These are phyloP conservation scores for Fusarium virguliforme DNA, from an alignment of 2,329 filamentous ascomycete species.

Conservation along the genomic window DNA sequence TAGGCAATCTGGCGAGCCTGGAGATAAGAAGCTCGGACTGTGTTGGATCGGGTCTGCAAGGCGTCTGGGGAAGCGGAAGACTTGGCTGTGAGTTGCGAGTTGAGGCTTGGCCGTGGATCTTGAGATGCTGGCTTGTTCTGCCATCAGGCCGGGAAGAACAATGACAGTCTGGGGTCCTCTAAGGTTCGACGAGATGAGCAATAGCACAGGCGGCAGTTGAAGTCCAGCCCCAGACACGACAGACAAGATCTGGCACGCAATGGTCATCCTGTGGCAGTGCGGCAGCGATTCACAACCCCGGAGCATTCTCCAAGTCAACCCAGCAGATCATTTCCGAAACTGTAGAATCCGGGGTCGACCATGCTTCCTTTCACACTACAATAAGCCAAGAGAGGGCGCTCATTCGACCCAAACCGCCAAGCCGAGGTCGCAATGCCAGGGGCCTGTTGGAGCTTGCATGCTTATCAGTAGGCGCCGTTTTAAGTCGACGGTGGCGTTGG, in stretches of 20 bases:
- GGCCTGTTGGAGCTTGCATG: constrained; percentile 42
- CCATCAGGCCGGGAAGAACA: background rate
- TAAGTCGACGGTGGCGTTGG: constrained; percentile 43
- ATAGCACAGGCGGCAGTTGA: background rate
- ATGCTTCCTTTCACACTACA: constrained; percentile 8
- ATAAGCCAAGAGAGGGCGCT: constrained; percentile 40
- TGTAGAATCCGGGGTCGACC: constrained; percentile 16
- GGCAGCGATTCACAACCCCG: background rate
- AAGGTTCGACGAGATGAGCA: background rate
- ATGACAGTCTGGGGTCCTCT: background rate
- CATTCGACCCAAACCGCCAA: constrained; percentile 42
- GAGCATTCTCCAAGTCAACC: background rate
- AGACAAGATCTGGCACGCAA: background rate
- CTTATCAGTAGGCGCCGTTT: constrained; percentile 50
- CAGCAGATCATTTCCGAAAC: constrained; percentile 7
- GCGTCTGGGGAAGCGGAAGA: constrained; percentile 44
- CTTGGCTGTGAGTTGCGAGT: constrained; percentile 16
- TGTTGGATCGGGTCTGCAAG: constrained; percentile 35
- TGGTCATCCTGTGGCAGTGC: constrained; percentile 7
- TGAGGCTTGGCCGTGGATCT: constrained; percentile 16
- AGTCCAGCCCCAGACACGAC: background rate
- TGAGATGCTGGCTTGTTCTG: background rate
- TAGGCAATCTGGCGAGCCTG: constrained; percentile 28
- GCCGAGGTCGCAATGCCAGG: constrained; percentile 28
- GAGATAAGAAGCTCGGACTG: constrained; percentile 44